A percentile compares a stretch with the other conserved stretches of the same genome.
phyloP scores from a whole-genome alignment of 305 asterid genomes.

The Solanum hybrid region DNA sequence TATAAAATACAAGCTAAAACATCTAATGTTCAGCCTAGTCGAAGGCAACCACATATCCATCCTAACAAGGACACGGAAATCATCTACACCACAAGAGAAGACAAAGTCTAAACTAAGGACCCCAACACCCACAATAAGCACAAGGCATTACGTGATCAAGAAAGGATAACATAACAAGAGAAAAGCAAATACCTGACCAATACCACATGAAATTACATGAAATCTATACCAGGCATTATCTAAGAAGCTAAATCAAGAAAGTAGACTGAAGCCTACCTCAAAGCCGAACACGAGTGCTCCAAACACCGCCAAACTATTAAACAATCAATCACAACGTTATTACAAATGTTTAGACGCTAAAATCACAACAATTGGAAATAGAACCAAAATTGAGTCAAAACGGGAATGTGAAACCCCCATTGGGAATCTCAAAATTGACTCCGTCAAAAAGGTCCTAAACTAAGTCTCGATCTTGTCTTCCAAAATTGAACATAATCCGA shows the following conservation, averaged over 20 bases:
- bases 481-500: not conserved
- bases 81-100: not conserved
- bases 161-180: not conserved
- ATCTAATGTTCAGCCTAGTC: not conserved
- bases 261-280: not conserved
- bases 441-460: not conserved
- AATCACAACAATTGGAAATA: too few relatives aligned
- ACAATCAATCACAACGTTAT: not conserved
- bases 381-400: not conserved
- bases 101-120: not conserved
- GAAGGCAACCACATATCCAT: not conserved
- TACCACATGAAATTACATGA: not conserved
- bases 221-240: not conserved
- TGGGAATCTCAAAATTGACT: not conserved
- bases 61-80: not conserved
- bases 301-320: too few relatives aligned
- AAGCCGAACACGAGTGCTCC: too few relatives aligned
- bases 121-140: too few relatives aligned
- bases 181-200: not conserved
- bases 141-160: not conserved
- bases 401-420: not conserved
- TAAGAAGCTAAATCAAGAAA: too few relatives aligned
- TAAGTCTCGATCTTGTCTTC: not conserved
- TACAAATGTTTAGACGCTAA: not conserved
- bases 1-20: too few relatives aligned